These are phyloP conservation scores for Adansonia grandidieri DNA, from an alignment of 441 rosid genomes.

Conservation along the genomic window DNA sequence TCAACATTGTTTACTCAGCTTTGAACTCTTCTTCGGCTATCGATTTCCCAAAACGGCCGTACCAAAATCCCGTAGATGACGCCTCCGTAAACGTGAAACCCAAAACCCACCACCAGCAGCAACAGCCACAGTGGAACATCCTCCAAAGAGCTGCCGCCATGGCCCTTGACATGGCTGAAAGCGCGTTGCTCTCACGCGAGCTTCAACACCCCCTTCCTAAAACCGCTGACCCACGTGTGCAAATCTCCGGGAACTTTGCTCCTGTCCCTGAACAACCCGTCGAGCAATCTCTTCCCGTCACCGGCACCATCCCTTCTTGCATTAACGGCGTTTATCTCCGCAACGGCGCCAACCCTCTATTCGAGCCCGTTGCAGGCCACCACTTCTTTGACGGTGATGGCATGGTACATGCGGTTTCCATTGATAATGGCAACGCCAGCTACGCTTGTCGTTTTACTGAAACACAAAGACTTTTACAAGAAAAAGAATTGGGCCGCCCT, in stretches of 20 bases:
- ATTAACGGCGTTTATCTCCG: slow-evolving; percentile 71
- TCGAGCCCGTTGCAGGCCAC: slow-evolving; percentile 71
- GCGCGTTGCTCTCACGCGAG: slow-evolving; percentile 58
- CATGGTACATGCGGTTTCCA: slow-evolving; percentile 73
- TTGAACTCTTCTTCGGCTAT: slow-evolving; percentile 35
- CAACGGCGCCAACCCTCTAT: slow-evolving; percentile 80
- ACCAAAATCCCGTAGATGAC: slow-evolving; percentile 23
- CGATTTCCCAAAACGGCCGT: slow-evolving; percentile 41
- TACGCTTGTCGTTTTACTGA: slow-evolving; percentile 80
- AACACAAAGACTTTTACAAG: slow-evolving; percentile 65
- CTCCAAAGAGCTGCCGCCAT: slow-evolving; percentile 61
- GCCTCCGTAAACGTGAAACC: slow-evolving; percentile 15
- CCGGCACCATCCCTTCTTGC: slow-evolving; percentile 65
- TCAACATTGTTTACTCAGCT: slow-evolving; percentile 31
- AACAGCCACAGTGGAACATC: slow-evolving; percentile 45
- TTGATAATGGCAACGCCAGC: slow-evolving; percentile 56
- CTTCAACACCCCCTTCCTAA: slow-evolving; percentile 54
- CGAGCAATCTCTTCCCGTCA: slow-evolving; percentile 42
- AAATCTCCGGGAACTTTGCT: slow-evolving; percentile 71
- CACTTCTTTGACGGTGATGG: slow-evolving; percentile 87
- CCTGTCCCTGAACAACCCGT: slow-evolving; percentile 73
- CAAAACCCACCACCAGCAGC: slow-evolving; percentile 8
- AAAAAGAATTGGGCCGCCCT: slow-evolving; percentile 55
- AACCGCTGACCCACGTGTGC: slow-evolving; percentile 72
- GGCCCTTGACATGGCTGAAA: slow-evolving; percentile 59